Percentiles rank a stretch among this genome's conserved stretches.
These are phyloP conservation scores for Solanum etuberosum DNA, from an alignment of 257 asterid genomes.

Conservation along the genomic window DNA sequence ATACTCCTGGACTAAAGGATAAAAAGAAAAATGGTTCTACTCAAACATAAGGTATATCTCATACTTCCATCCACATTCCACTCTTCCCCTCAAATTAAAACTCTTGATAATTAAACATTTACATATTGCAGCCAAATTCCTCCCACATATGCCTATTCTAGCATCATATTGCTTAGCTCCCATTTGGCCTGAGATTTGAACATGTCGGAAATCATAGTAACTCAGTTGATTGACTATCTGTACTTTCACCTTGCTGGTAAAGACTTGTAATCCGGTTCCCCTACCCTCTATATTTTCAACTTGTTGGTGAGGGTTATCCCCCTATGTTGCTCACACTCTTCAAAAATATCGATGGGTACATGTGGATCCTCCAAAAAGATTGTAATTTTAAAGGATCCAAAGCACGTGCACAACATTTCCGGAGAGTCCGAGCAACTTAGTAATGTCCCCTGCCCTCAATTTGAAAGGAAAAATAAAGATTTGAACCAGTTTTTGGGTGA, in stretches of 20 bases:
- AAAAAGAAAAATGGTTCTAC: too few relatives aligned
- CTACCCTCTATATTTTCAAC: background rate
- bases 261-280: background rate
- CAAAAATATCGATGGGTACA: background rate
- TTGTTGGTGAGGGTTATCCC: background rate
- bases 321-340: background rate
- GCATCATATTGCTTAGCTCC: background rate
- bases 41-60: background rate
- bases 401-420: background rate
- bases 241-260: background rate
- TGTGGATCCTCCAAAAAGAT: background rate
- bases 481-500: background rate
- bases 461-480: too few relatives aligned
- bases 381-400: background rate
- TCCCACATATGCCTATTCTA: background rate
- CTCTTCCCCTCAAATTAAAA: background rate
- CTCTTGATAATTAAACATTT: background rate
- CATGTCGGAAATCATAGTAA: background rate
- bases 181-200: background rate
- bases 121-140: background rate
- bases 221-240: background rate
- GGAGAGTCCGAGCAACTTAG: background rate
- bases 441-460: background rate
- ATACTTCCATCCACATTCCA: background rate
- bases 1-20: too few relatives aligned